A percentile compares a stretch with the other conserved stretches of the same genome.
phyloP scores from a whole-genome alignment of 371 early-diverging fungal genomes.

The Actinomortierella wolfii region DNA sequence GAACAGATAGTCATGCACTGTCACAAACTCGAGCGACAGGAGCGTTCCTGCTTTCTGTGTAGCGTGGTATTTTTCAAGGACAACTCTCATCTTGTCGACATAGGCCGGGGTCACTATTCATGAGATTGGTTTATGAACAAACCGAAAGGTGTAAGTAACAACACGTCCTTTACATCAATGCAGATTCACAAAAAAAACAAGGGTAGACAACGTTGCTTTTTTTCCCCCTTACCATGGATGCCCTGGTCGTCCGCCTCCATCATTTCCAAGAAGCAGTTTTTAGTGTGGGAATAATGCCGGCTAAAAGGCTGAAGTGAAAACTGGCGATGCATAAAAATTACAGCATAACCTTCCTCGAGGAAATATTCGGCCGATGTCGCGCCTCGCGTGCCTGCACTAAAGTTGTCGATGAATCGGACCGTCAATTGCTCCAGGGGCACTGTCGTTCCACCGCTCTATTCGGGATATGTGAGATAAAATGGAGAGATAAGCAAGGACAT shows the following conservation, averaged over 20 bases:
- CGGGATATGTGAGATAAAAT: not conserved
- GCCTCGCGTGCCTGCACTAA: slow-evolving; percentile 96
- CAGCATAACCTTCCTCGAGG: slow-evolving; percentile 89
- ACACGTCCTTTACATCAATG: no score
- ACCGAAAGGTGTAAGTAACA: not conserved
- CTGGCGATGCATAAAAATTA: slow-evolving; percentile 95
- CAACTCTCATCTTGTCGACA: slow-evolving; percentile 61
- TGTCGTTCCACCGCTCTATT: slow-evolving; percentile 96
- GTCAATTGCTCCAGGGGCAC: slow-evolving; percentile 96
- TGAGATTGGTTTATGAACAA: slow-evolving; percentile 1
- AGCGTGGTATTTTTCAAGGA: slow-evolving; percentile 67
- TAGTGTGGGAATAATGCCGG: slow-evolving; percentile 86
- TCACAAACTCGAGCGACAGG: slow-evolving; percentile 85
- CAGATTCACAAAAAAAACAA: not conserved
- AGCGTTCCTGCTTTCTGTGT: slow-evolving; percentile 69
- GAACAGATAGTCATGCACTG: slow-evolving; percentile 93
- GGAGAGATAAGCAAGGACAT: not conserved
- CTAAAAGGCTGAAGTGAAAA: slow-evolving; percentile 92
- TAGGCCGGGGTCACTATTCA: slow-evolving; percentile 62
- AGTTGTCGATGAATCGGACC: slow-evolving; percentile 99
- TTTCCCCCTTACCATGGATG: slow-evolving; percentile 42
- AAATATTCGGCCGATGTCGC: slow-evolving; percentile 96
- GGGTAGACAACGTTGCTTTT: slow-evolving; percentile 4
- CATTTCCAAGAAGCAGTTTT: slow-evolving; percentile 82
- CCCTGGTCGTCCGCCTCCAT: slow-evolving; percentile 70